phyloP scores from a whole-genome alignment of 1,284 basidiomycete species.

The Naganishia sp. region DNA sequence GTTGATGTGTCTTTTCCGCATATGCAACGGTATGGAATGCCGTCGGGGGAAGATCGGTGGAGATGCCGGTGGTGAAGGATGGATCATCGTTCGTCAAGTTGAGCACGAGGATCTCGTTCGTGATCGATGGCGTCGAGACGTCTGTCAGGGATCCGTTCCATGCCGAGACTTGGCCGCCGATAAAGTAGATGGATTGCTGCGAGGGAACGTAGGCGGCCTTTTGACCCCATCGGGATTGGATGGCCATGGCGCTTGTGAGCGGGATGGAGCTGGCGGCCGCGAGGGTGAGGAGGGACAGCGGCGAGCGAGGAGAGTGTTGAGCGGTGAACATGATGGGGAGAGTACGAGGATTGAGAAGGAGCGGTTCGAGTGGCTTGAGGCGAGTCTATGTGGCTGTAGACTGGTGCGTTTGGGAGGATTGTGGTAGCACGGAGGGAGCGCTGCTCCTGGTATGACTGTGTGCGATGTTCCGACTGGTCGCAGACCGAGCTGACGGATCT shows the following conservation, averaged over 20 bases:
- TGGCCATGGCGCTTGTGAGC: not conserved
- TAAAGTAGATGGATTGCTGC: slow-evolving; percentile 49
- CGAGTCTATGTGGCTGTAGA: slow-evolving; percentile 11
- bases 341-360: not conserved
- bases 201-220: slow-evolving; percentile 49
- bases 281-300: slow-evolving; percentile 1
- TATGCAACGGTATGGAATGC: slow-evolving; percentile 47
- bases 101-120: slow-evolving; percentile 52
- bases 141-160: slow-evolving; percentile 26
- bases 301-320: not conserved
- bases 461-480: slow-evolving; percentile 9
- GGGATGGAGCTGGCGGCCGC: not conserved
- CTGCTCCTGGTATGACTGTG: slow-evolving; percentile 4
- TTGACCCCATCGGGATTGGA: slow-evolving; percentile 48
- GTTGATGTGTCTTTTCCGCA: slow-evolving; percentile 34
- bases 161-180: slow-evolving; percentile 48
- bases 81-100: slow-evolving; percentile 47
- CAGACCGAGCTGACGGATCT: slow-evolving; percentile 9
- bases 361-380: not conserved
- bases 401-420: not conserved
- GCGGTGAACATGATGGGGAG: slow-evolving; percentile 7
- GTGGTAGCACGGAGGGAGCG: not conserved
- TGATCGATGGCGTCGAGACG: slow-evolving; percentile 40
- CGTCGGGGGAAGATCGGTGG: slow-evolving; percentile 47
- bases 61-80: slow-evolving; percentile 43